Conservation (phyloP, 306 rosid species). For the Alnus glutinosa region DNA sequence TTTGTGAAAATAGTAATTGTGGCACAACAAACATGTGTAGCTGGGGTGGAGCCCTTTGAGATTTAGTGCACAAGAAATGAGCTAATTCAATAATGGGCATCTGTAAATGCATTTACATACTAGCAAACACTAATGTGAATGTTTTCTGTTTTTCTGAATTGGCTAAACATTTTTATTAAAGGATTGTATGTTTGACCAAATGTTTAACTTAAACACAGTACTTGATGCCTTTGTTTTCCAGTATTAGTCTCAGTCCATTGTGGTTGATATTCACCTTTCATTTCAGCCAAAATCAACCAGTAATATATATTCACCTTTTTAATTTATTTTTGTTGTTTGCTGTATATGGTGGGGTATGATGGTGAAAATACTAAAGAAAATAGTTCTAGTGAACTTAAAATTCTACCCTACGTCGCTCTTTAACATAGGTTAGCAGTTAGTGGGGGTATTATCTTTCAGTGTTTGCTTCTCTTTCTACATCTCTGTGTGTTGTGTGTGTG, state of each 20-base stretch:
- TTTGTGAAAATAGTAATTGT: no score
- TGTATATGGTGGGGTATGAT: no score
- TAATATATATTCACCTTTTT: no score
- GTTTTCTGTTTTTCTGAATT: neutral
- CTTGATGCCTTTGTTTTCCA: neutral
- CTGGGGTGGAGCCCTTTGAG: neutral
- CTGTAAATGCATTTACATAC: neutral
- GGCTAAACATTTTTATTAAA: neutral
- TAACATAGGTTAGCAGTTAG: neutral
- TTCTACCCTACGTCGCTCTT: neutral
- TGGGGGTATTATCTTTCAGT: neutral
- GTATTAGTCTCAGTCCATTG: neutral
- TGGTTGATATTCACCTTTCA: neutral
- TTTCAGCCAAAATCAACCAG: neutral
- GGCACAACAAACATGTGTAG: no score
- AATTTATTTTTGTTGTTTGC: no score
- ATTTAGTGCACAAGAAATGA: neutral
- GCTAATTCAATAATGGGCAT: neutral
- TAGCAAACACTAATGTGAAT: neutral
- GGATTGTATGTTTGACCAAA: neutral
- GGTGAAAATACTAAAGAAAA: no score
- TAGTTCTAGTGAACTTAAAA: neutral
- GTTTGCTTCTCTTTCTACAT: neutral
- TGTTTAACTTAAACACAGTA: neutral
- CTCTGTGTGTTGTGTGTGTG: neutral